Percentiles rank a stretch among this genome's conserved stretches.
phyloP scores from a whole-genome alignment of 2,329 filamentous ascomycete species.

The Venturia asperata region DNA sequence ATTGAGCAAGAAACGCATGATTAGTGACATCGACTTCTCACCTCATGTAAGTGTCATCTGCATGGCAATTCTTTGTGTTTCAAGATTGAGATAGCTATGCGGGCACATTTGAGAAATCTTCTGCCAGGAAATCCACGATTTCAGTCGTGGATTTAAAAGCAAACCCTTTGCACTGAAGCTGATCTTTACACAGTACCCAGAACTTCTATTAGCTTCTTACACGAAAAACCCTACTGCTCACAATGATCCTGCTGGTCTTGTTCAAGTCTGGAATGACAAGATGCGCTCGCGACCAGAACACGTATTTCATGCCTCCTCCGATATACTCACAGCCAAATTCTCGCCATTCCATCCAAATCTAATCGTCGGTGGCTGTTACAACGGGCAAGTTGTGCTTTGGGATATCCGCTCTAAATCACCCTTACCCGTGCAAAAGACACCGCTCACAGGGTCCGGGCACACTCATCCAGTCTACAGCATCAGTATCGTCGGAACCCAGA shows the following conservation, averaged over 20 bases:
- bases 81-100: background rate
- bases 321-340: constrained; percentile 92
- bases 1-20: constrained; percentile 96
- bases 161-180: constrained; percentile 20
- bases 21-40: constrained; percentile 92
- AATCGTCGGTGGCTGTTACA: constrained; percentile 93
- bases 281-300: constrained; percentile 93
- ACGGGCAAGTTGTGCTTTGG: constrained; percentile 93
- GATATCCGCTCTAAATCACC: constrained; percentile 78
- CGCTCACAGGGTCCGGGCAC: constrained; percentile 87
- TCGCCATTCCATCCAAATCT: constrained; percentile 98
- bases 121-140: background rate
- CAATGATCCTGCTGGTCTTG: constrained; percentile 84
- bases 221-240: constrained; percentile 95
- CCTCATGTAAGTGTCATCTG: constrained; percentile 54
- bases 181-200: constrained; percentile 56
- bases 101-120: constrained; percentile 22
- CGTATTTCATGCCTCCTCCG: constrained; percentile 91
- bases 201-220: constrained; percentile 87
- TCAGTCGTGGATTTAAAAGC: background rate
- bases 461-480: constrained; percentile 95
- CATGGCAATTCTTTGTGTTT: background rate
- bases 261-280: constrained; percentile 96
- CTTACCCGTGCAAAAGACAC: constrained; percentile 86
- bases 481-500: constrained; percentile 93